Evolutionary conservation across 345 rosid genomes (phyloP).

Genomic region (Raphanus raphanistrum): DNA sequence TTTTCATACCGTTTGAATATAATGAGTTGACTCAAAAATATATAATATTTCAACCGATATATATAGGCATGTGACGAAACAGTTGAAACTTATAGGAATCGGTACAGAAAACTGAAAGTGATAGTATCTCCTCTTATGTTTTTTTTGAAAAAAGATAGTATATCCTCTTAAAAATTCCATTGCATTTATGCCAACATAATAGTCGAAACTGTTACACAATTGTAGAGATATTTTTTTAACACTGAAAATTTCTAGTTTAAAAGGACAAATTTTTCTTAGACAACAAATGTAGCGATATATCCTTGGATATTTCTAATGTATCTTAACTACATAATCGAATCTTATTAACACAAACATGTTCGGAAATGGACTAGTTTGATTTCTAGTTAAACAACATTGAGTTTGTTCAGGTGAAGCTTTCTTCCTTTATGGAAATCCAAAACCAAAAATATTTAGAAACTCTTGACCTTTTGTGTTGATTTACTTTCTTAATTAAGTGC

Average conservation of each 20-base stretch:
- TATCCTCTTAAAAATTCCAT: neutral
- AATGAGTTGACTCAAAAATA: neutral
- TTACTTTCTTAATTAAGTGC: conserved; percentile 2
- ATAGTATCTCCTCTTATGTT: no score
- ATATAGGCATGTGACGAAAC: neutral
- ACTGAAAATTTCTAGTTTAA: no score
- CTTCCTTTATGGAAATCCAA: neutral
- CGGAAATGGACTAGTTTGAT: neutral
- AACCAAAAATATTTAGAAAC: neutral
- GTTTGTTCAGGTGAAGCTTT: conserved; percentile 14
- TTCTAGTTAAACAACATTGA: neutral
- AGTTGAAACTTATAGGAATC: neutral
- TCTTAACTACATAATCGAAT: neutral
- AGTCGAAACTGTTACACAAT: neutral
- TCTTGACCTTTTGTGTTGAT: neutral
- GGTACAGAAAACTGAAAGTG: neutral
- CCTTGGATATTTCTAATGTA: neutral
- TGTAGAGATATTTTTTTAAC: no score
- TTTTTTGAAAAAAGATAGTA: no score
- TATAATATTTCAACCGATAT: neutral
- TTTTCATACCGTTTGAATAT: neutral
- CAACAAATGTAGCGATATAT: neutral
- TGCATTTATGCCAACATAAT: neutral
- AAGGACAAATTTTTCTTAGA: no score
- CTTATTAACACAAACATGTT: neutral